Evolutionary conservation across 371 early-diverging fungal genomes (phyloP).

Genomic region (Mortierella sp.): DNA sequence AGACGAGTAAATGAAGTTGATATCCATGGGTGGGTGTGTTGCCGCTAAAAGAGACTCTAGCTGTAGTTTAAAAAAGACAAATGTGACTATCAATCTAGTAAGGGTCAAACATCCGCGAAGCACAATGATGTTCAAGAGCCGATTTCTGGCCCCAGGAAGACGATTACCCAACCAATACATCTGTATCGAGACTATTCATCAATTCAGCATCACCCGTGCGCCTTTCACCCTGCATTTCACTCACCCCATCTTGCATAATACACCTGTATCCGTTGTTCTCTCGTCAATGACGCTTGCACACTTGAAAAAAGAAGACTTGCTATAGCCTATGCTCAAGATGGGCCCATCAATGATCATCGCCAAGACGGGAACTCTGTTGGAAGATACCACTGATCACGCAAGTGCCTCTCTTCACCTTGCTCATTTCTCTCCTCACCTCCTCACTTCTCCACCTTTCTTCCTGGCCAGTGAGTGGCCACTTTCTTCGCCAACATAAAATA

Average conservation of each 20-base stretch:
- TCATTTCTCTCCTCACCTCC: not conserved
- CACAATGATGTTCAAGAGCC: not conserved
- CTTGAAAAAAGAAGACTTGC: no score
- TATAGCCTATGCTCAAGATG: no score
- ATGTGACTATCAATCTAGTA: no score
- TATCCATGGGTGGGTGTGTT: no score
- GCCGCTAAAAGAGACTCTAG: no score
- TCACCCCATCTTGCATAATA: not conserved
- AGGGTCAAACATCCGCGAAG: not conserved
- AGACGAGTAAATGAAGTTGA: not conserved
- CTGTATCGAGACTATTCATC: no score
- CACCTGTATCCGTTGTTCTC: not conserved
- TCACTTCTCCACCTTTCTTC: not conserved
- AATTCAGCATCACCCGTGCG: not conserved
- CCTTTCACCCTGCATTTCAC: not conserved
- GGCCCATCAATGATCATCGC: no score
- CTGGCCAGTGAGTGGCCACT: no score
- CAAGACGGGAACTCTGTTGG: no score
- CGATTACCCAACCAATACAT: not conserved
- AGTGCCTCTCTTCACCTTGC: not conserved
- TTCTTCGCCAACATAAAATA: not conserved
- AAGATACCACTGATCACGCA: no score
- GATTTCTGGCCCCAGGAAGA: not conserved
- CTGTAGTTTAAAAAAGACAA: no score
- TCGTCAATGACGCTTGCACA: no score